These are phyloP conservation scores for Chrysophaeum taylorii DNA, from an alignment of 352 stramenopile genomes.

Conservation along the genomic window DNA sequence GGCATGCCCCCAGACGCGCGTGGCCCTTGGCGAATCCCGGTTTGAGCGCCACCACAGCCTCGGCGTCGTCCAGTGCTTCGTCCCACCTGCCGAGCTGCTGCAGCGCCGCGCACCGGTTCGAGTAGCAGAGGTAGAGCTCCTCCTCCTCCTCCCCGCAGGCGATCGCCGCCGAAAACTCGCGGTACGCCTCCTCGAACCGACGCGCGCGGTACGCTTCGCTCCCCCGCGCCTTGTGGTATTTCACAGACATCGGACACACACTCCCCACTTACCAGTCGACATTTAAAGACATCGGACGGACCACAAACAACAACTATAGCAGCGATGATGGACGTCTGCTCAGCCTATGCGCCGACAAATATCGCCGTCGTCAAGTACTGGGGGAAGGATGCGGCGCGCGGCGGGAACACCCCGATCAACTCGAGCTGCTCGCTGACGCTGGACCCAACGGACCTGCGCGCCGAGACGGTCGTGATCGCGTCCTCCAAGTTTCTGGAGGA, in stretches of 20 bases:
- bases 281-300: no score
- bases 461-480: constrained; percentile 79
- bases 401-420: constrained; percentile 92
- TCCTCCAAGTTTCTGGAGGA: constrained; percentile 61
- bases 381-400: constrained; percentile 75
- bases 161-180: not conserved
- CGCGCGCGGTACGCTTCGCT: not conserved
- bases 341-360: constrained; percentile 4
- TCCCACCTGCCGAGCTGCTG: not conserved
- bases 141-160: not conserved
- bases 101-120: not conserved
- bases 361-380: constrained; percentile 77
- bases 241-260: no score
- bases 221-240: not conserved
- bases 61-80: not conserved
- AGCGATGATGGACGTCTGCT: not conserved
- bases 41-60: not conserved
- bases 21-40: not conserved
- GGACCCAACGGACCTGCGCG: constrained; percentile 77
- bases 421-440: constrained; percentile 90
- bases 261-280: no score
- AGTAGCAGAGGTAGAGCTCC: not conserved
- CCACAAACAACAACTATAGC: no score
- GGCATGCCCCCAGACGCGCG: not conserved
- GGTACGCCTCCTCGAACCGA: not conserved